phyloP scores from a whole-genome alignment of 331 rosid species.

The Malus hybrid region DNA sequence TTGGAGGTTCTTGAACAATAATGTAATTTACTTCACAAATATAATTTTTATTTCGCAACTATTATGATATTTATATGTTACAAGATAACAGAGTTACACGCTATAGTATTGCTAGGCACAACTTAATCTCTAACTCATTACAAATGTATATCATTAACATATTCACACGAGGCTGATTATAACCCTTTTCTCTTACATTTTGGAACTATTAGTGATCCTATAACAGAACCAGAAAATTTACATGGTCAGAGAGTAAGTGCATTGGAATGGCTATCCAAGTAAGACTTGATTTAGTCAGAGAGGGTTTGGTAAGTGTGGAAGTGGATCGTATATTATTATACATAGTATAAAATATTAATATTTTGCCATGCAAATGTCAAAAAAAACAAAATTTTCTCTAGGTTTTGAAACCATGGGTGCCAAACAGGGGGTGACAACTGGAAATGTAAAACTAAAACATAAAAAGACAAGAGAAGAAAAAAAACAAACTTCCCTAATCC shows the following conservation, averaged over 20 bases:
- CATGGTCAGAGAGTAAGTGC: background rate
- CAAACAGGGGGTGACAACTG: constrained; percentile 9
- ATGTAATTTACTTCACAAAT: background rate
- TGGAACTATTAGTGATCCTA: background rate
- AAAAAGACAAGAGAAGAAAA: background rate
- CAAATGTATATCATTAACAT: no score
- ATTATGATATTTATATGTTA: background rate
- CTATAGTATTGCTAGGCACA: no score
- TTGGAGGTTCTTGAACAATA: background rate
- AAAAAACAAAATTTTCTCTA: background rate
- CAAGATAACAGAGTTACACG: no score
- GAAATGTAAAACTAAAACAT: background rate
- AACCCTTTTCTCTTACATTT: background rate
- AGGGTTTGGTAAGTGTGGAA: constrained; percentile 3
- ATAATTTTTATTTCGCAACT: background rate
- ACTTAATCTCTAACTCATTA: no score
- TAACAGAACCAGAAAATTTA: background rate
- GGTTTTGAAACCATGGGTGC: constrained; percentile 10
- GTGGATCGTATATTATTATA: background rate
- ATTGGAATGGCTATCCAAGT: constrained; percentile 5
- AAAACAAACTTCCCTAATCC: background rate
- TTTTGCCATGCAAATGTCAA: background rate
- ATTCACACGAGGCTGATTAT: no score
- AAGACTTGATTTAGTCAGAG: constrained; percentile 10
- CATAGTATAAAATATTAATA: background rate